Evolutionary conservation across 139 green algal genomes (phyloP).

Genomic region (Micractinium sp.): DNA sequence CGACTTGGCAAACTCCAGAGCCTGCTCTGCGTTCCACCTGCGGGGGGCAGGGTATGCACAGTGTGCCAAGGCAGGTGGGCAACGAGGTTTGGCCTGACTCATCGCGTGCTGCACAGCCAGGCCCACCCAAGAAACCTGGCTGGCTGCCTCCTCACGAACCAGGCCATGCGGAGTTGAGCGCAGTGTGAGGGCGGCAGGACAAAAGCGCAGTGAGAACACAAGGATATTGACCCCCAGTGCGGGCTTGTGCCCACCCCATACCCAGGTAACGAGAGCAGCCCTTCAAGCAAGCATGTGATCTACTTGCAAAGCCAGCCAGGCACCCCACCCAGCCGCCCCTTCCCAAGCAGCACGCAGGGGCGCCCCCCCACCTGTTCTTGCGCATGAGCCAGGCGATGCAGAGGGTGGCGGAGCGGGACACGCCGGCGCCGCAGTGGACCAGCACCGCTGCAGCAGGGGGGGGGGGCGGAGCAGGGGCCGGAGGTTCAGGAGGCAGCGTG

Average conservation of each 20-base stretch:
- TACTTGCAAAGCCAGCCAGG: too few species aligned
- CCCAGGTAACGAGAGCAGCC: neutral
- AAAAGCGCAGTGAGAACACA: too few species aligned
- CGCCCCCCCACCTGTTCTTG: constrained; percentile 50
- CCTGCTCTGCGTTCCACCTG: constrained; percentile 37
- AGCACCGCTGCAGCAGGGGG: constrained; percentile 62
- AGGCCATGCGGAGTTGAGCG: too few species aligned
- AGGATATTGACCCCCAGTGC: too few species aligned
- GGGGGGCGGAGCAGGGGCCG: neutral
- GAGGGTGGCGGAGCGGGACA: constrained; percentile 76
- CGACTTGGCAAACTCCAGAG: constrained; percentile 41
- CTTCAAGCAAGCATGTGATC: neutral
- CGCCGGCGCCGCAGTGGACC: constrained; percentile 87
- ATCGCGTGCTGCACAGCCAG: too few species aligned
- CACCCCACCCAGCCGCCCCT: too few species aligned
- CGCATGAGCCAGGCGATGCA: constrained; percentile 87
- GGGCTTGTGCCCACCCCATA: too few species aligned
- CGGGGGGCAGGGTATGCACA: neutral
- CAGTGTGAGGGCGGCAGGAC: too few species aligned
- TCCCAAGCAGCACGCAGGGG: constrained; percentile 13
- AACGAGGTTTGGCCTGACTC: neutral
- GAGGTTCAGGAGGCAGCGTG: neutral
- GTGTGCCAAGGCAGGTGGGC: neutral
- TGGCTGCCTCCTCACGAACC: too few species aligned
- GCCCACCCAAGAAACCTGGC: too few species aligned